Evolutionary conservation across 805 yeast genomes (phyloP), one percentile per base, ranked within the genome.

Genomic region (Sugiyamaella qingdaonensis): DNA sequence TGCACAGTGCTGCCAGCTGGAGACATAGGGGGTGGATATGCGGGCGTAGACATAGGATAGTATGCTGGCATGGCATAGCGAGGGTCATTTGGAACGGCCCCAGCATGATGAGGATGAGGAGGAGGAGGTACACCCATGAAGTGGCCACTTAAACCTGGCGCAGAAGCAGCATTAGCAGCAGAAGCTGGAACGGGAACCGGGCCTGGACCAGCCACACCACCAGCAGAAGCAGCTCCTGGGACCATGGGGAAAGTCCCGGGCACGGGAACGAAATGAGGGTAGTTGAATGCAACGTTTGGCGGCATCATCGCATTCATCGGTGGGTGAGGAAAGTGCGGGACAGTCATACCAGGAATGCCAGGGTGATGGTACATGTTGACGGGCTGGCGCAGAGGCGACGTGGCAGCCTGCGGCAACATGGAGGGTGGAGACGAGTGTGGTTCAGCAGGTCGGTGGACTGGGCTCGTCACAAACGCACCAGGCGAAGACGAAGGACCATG

Each of bases 321-420:
- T 7, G 53, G 53, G 29, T 42, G 53, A 11, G 53, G 53, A 34
- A 42, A 49, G 14, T 42, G 53, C 16, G 53, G 53, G 8, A 49
- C 53, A 2, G 33, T 11, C 48, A 49, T 42, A 14, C 53, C 53
- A 14, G 53, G 53, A 32, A 51, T 27, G 14, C 10, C 43, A 13
- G 16, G 16, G 16, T 37, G 53, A 18, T 29, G 41, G 21, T 49
- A 39, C 27, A 43, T n/a, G 10, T 31, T n/a, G 19, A 48, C 16
- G 14, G 39, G 51, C 14, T 39, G 45, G 13, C 24, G 34, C 39
- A 48, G 29, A 37, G 51, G 51, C 32, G 51, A 48, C 2, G 14
- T 18, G 13, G 29, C 18, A 2, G 48, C 21, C 11, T 32, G 34
- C n/a, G 32, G 48, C 10, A 18, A 31, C 13, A 11, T 31, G 4